Evolutionary conservation across 2,329 filamentous ascomycete genomes (phyloP).

Genomic region (Verticillium alfalfae): DNA sequence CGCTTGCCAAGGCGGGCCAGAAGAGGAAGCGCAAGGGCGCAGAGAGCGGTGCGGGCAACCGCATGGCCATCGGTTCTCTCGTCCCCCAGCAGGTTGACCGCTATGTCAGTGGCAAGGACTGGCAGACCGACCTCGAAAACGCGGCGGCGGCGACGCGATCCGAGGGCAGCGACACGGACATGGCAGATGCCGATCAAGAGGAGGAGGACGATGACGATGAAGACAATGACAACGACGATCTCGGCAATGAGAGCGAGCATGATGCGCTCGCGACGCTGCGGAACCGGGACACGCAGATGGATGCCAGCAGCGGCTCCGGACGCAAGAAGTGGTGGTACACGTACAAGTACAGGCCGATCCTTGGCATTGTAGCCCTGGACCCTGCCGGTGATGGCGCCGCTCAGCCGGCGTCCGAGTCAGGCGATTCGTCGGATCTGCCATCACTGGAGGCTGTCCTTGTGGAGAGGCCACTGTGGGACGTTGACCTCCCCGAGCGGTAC

Average conservation of each 20-base stretch:
- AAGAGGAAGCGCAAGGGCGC: conserved; percentile 50
- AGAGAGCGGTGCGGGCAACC: conserved; percentile 47
- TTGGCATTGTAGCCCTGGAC: conserved; percentile 57
- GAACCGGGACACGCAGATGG: conserved; percentile 14
- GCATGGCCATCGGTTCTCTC: conserved; percentile 40
- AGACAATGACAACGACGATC: conserved; percentile 31
- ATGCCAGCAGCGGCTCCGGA: conserved; percentile 13
- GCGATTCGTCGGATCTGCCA: conserved; percentile 13
- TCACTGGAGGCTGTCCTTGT: conserved; percentile 77
- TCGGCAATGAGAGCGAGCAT: conserved; percentile 15
- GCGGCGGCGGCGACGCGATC: conserved; percentile 17
- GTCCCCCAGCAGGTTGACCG: conserved; percentile 33
- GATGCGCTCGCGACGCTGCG: conserved; percentile 27
- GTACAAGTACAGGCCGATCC: conserved; percentile 89
- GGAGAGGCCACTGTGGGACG: conserved; percentile 79
- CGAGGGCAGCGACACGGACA: conserved; percentile 31
- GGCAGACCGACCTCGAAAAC: conserved; percentile 20
- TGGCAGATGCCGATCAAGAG: conserved; percentile 25
- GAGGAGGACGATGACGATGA: conserved; percentile 25
- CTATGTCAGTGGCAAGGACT: conserved; percentile 26
- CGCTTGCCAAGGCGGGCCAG: conserved; percentile 21
- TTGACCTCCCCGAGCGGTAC: conserved; percentile 70
- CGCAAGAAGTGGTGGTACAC: conserved; percentile 65
- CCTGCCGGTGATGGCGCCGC: neutral
- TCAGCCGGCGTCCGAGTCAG: neutral